Conservation (phyloP, 257 asterid species). For the Solanum verrucosum region DNA sequence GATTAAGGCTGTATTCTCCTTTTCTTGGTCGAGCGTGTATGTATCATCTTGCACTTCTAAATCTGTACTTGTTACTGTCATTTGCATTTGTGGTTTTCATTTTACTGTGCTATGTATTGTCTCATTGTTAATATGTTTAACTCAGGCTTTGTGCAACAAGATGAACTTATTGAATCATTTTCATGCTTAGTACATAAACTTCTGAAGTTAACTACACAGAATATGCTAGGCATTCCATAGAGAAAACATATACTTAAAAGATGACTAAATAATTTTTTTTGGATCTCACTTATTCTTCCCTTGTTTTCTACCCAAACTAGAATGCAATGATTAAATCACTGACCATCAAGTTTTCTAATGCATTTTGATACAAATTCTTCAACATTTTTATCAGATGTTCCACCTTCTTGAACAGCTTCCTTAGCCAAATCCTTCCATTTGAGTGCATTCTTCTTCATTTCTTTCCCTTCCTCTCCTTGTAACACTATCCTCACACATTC, state of each 20-base stretch:
- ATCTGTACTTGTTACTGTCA: not conserved
- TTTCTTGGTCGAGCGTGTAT: not conserved
- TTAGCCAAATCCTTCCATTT: slow-evolving; percentile 48
- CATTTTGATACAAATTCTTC: slow-evolving; percentile 20
- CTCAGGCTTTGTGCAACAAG: not conserved
- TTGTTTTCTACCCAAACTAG: not conserved
- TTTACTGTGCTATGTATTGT: not conserved
- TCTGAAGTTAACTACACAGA: not conserved
- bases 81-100: not conserved
- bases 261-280: not conserved
- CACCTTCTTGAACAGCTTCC: slow-evolving; percentile 56
- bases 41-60: not conserved
- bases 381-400: slow-evolving; percentile 44
- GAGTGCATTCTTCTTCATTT: slow-evolving; percentile 44
- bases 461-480: slow-evolving; percentile 41
- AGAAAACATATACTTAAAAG: not conserved
- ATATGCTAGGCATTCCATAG: not conserved
- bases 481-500: slow-evolving; percentile 47
- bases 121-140: not conserved
- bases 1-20: not conserved
- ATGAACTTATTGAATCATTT: not conserved
- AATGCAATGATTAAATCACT: not conserved
- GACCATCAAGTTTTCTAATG: not conserved
- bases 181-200: not conserved
- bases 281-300: not conserved